Evolutionary conservation across 2,329 filamentous ascomycete genomes (phyloP), one percentile per base, ranked within the genome.

Genomic region (Pezicula carpinea): DNA sequence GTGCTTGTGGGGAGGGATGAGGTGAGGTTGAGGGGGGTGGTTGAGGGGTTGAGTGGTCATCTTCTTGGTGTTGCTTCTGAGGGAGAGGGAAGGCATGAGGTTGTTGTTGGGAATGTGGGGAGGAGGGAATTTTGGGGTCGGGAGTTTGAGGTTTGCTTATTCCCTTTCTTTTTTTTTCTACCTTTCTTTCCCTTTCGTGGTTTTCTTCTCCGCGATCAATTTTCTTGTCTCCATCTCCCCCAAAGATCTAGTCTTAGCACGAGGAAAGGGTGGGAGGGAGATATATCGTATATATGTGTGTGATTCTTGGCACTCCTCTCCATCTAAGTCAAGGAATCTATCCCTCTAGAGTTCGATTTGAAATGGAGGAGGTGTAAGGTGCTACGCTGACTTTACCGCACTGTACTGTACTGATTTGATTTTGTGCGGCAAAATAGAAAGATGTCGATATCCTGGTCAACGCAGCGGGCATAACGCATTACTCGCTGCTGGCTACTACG

Each of bases 381-480:
- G n/a, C n/a, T n/a, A n/a, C n/a, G n/a, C n/a, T n/a, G n/a, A n/a
- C n/a, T n/a, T n/a, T n/a, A n/a, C n/a, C n/a, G n/a, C n/a, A n/a
- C n/a, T n/a, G n/a, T n/a, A n/a, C n/a, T n/a, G n/a, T n/a, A n/a
- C n/a, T n/a, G n/a, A n/a, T n/a, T n/a, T n/a, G n/a, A n/a, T n/a
- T n/a, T n/a, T n/a, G n/a, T n/a, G n/a, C n/a, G n/a, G n/a, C n/a
- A n/a, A n/a, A n/a, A n/a, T n/a, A 59, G 53, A 52, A 54, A 38
- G 45, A 62, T 35, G 65, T 76, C 13, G 70, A 78, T 58, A 71
- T 92, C 23, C 76, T 95, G 1, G 76, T 95, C 53, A 95, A 95
- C 61, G 86, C 87, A 21, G 89, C 89, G 0, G 90, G 89, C 8
- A 72, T 90, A 18, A 74, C 83, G 0, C 82, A 89, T 55, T 75